phyloP scores from a whole-genome alignment of 495 filamentous ascomycete species.

The Pyrenula massariospora region DNA sequence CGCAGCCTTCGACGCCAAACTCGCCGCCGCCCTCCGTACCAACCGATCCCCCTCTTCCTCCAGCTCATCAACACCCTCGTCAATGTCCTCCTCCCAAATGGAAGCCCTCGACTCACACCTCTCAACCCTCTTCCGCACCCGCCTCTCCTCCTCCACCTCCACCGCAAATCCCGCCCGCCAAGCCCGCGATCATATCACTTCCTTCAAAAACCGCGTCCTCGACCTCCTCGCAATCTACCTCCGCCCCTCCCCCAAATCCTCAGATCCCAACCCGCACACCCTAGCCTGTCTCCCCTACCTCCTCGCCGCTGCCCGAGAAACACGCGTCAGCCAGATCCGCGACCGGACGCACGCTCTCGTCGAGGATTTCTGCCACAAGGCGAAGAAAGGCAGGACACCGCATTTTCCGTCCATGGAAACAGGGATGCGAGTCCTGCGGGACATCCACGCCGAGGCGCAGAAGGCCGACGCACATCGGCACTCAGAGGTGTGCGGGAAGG shows the following conservation, averaged over 20 bases:
- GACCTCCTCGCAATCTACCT: conserved; percentile 80
- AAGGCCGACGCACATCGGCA: conserved; percentile 48
- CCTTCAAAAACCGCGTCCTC: conserved; percentile 89
- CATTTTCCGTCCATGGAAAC: conserved; percentile 12
- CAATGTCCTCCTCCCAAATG: conserved; percentile 96
- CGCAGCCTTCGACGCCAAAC: conserved; percentile 54
- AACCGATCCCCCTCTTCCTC: conserved; percentile 68
- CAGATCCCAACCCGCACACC: conserved; percentile 51
- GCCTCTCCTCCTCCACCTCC: conserved; percentile 42
- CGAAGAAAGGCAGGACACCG: conserved; percentile 42
- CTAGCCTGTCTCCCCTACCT: conserved; percentile 60
- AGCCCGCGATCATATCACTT: conserved; percentile 78
- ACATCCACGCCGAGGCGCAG: conserved; percentile 61
- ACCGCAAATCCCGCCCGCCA: conserved; percentile 59
- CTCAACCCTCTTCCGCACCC: conserved; percentile 69
- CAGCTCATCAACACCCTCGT: conserved; percentile 51
- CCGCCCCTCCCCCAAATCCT: conserved; percentile 39
- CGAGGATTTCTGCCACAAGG: conserved; percentile 49
- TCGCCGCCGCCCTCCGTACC: conserved; percentile 61
- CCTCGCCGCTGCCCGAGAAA: conserved; percentile 43
- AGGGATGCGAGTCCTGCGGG: conserved; percentile 34
- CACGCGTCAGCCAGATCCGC: conserved; percentile 57
- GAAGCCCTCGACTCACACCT: conserved; percentile 74
- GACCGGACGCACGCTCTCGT: conserved; percentile 62
- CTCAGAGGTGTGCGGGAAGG: conserved; percentile 45